phyloP scores from a whole-genome alignment of 345 rosid species.

The Moricandia arvensis region DNA sequence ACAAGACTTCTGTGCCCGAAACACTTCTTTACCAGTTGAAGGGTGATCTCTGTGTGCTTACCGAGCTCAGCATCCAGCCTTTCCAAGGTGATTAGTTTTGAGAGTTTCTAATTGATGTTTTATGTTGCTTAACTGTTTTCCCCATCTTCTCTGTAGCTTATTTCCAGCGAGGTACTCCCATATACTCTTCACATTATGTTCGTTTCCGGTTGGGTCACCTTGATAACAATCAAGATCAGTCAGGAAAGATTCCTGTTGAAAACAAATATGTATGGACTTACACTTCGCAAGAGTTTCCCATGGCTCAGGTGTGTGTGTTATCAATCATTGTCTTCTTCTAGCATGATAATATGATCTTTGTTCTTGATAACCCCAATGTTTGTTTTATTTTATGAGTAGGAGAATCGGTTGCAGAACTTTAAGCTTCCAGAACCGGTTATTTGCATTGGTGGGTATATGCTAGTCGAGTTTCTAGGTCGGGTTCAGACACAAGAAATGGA shows the following conservation, averaged over 20 bases:
- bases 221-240: constrained; percentile 36
- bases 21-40: constrained; percentile 64
- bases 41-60: constrained; percentile 66
- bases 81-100: constrained; percentile 56
- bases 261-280: constrained; percentile 62
- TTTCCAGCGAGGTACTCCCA: constrained; percentile 71
- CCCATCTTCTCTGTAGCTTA: constrained; percentile 52
- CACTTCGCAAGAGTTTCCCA: constrained; percentile 83
- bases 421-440: constrained; percentile 81
- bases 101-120: not conserved
- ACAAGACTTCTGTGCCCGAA: constrained; percentile 70
- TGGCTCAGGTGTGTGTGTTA: constrained; percentile 66
- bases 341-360: not conserved
- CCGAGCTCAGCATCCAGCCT: constrained; percentile 73
- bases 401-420: constrained; percentile 65
- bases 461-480: constrained; percentile 81
- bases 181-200: constrained; percentile 76
- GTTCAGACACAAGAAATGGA: constrained; percentile 85
- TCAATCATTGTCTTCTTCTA: not conserved
- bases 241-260: constrained; percentile 24
- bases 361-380: not conserved
- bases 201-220: constrained; percentile 73
- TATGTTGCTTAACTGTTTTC: constrained; percentile 18
- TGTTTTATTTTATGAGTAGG: constrained; percentile 49
- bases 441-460: constrained; percentile 75